Base-by-base conservation (phyloP, 441 rosid genomes). In the Jatropha podagrica region DNA sequence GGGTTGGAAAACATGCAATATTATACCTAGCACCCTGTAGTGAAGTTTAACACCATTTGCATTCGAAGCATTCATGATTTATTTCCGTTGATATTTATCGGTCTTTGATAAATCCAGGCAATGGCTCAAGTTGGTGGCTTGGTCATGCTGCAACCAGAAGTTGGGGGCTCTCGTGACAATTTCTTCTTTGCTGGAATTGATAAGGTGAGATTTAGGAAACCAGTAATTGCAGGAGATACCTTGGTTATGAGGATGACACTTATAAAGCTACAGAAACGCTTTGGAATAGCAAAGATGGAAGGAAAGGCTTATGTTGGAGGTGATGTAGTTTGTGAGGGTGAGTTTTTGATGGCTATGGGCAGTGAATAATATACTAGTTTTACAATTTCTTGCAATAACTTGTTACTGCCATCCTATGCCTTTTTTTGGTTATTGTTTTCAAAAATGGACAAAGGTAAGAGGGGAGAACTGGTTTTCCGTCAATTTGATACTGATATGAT, bases 41-140 rank as follows among this genome's bases (percentile, higher is more conserved):
- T 56, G n/a, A 41, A 42, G 37, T 56, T 49, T 12, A 18, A 56
- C 4, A 20, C 12, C 54, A 58, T 23, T 56, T n/a, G 40, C 65
- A 13, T 60, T 18, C 32, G 5, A 20, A 6, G 12, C 26, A 44
- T 71, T 7, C 74, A 42, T 7, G 48, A 40, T 20, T 10, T 42
- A 10, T 18, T n/a, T 44, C 9, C 69, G 20, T 37, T 61, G 55
- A 42, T 62, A 51, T 17, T 51, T 62, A 37, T 14, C 68, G 76
- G 63, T 60, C 41, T 58, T 49, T 15, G 2, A 42, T 51, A n/a
- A 26, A 41, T 76, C 41, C 72, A 94, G 97, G 95, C 97, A 77
- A 86, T 94, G 98, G 95, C 97, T 6, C 97, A 92, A 82, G 94
- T 90, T 68, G 95, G 97, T 61, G 97, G 97, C 65, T 74, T 94